Conservation (phyloP, 352 stramenopile species). For the Pythium folliculosum region DNA sequence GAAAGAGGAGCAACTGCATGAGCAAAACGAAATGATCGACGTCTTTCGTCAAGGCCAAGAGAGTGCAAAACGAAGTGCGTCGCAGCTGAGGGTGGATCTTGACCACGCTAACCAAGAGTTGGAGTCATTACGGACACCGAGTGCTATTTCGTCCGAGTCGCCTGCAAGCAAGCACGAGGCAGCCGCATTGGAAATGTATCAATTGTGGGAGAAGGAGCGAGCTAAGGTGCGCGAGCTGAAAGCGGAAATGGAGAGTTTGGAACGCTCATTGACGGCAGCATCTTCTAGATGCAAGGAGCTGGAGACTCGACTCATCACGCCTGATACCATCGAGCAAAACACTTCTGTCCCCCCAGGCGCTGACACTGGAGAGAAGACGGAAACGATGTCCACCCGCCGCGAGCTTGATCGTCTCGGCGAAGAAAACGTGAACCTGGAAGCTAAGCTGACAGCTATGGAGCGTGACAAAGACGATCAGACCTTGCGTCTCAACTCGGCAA, state of each 20-base stretch:
- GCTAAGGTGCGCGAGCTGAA: slow-evolving; percentile 28
- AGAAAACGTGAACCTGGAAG: not conserved
- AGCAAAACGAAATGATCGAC: slow-evolving; percentile 45
- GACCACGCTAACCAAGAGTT: slow-evolving; percentile 9
- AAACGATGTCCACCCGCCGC: not conserved
- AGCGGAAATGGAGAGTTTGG: slow-evolving; percentile 3
- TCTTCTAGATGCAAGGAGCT: not conserved
- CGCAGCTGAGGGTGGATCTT: slow-evolving; percentile 12
- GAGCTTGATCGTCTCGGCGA: slow-evolving; percentile 5
- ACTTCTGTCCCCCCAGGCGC: not conserved
- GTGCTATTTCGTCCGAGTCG: not conserved
- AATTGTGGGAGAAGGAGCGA: slow-evolving; percentile 34
- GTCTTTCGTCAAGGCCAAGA: slow-evolving; percentile 24
- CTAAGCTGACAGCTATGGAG: slow-evolving; percentile 33
- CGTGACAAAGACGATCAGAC: slow-evolving; percentile 36
- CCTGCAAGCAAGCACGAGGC: slow-evolving; percentile 21
- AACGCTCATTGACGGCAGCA: not conserved
- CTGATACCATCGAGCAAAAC: not conserved
- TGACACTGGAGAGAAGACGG: not conserved
- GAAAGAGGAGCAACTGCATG: slow-evolving; percentile 30
- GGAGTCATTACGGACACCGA: not conserved
- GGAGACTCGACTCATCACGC: not conserved
- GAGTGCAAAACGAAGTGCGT: slow-evolving; percentile 23
- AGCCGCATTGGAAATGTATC: slow-evolving; percentile 31
- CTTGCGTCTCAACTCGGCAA: slow-evolving; percentile 35